Conservation (phyloP, 306 rosid species). For the cucumber (Cucumis sativus) region Cucumber_9930_V3 NC_026658.2:25264501-25265000, state of each 20-base stretch:
- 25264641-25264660: neutral
- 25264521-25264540: neutral
- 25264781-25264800: neutral
- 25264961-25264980: too few relatives aligned
- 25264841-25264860: too few relatives aligned
- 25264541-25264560: constrained; percentile 13
- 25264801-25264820: neutral
- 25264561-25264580: neutral
- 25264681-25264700: neutral
- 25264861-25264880: too few relatives aligned
- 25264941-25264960: too few relatives aligned
- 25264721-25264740: neutral
- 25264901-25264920: too few relatives aligned
- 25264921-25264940: too few relatives aligned
- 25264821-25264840: too few relatives aligned
- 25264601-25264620: neutral
- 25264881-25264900: too few relatives aligned
- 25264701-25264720: neutral
- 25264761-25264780: neutral
- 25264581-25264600: neutral
- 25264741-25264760: neutral
- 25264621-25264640: neutral
- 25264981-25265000: too few relatives aligned
- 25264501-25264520: neutral
- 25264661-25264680: neutral